Evolutionary conservation across 2,329 filamentous ascomycete species (phyloP), one percentile per base, ranked within the genome.

Genomic region (Trichophyton benhamiae): DNA sequence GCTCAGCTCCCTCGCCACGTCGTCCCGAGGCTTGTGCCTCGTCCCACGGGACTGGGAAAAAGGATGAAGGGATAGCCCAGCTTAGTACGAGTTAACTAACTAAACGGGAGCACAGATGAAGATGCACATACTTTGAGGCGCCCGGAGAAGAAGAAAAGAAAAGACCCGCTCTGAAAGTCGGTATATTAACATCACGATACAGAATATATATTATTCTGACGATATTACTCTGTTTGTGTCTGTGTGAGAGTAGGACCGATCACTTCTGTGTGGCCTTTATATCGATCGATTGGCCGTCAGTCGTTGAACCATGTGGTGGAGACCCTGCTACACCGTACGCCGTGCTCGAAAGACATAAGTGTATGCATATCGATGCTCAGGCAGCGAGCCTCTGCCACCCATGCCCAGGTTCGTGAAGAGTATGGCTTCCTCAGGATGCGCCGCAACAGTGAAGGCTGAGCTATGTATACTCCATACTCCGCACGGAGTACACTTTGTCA

Each of bases 1-100:
- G n/a, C 55, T 44, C 41, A 44, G 41, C 38, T 58, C 55, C 22
- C 15, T 42, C 55, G 55, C 38, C 55, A 58, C 55, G 38, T 58
- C 55, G 38, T 58, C 46, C 63, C 63, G 63, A 64, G 61, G 63
- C 59, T 64, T 38, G 25, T 61, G 49, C 52, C 55, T 46, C 46
- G 36, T 53, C 57, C 33, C 33, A 33, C 48, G 48, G 59, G n/a
- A 22, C 55, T 58, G 55, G 55, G 55, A 58, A 42, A 58, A 25
- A 30, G 38, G 38, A 36, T n/a, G 33, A 27, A 27, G 20, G 38
- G n/a, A 41, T 13, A 58, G n/a, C 41, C 55, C 55, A 30, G 15
- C 30, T 53, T 53, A 53, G 49, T 30, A 53, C 49, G 2, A 25
- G 13, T 33, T 53, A 53, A 20, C 20, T 48, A 9, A 15, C 13